Evolutionary conservation across 495 filamentous ascomycete species (phyloP).

Genomic region (Trichoderma reesei): DNA sequence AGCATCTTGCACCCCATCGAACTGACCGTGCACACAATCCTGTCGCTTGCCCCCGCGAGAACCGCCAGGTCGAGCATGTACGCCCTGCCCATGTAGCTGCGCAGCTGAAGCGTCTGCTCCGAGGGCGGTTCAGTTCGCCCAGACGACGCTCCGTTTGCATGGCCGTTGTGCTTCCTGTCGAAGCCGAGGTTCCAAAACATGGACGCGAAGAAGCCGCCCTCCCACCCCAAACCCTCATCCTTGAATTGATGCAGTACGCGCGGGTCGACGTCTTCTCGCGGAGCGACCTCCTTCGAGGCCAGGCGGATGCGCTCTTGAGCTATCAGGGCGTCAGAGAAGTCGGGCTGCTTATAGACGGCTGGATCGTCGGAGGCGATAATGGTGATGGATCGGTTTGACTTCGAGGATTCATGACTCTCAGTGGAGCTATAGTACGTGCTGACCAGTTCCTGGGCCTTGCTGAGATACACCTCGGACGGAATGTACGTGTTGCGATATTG

Average conservation of each 20-base stretch:
- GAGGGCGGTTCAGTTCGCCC: conserved; percentile 26
- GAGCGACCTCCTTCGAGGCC: conserved; percentile 45
- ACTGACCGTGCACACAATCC: conserved; percentile 56
- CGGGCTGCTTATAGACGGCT: conserved; percentile 47
- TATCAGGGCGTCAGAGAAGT: conserved; percentile 38
- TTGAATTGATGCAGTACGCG: conserved; percentile 46
- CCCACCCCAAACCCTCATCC: conserved; percentile 61
- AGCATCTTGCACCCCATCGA: conserved; percentile 56
- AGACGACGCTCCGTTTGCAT: conserved; percentile 14
- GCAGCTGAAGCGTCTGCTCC: conserved; percentile 43
- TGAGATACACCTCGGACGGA: conserved; percentile 50
- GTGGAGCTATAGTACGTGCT: conserved; percentile 27
- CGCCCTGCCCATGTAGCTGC: conserved; percentile 56
- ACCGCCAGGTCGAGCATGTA: conserved; percentile 65
- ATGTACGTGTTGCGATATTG: conserved; percentile 60
- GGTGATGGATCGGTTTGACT: conserved; percentile 31
- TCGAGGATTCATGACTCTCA: conserved; percentile 22
- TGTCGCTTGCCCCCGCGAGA: conserved; percentile 48
- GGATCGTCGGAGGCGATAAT: conserved; percentile 66
- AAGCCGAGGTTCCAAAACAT: conserved; percentile 60
- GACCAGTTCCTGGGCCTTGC: conserved; percentile 35
- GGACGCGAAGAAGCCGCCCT: conserved; percentile 60
- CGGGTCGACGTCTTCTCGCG: conserved; percentile 21
- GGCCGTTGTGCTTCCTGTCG: conserved; percentile 22
- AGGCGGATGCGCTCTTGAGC: conserved; percentile 60